Conservation (phyloP, 805 yeast species). For the Candida gorgasii region DNA sequence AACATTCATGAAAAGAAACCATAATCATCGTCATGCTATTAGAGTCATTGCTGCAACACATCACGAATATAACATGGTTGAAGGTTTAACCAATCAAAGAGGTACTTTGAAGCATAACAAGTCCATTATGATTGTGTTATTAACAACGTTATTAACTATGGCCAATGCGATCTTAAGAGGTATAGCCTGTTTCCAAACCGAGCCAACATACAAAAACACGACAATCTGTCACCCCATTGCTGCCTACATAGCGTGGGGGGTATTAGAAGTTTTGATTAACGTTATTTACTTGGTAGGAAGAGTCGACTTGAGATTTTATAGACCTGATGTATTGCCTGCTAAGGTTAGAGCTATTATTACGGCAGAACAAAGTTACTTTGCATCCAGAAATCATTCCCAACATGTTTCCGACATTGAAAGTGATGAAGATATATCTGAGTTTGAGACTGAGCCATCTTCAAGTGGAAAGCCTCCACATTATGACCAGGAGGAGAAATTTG, state of each 20-base stretch:
- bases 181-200: conserved; percentile 23
- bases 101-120: conserved; percentile 51
- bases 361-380: conserved; percentile 41
- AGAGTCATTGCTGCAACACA: conserved; percentile 64
- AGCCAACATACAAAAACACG: conserved; percentile 16
- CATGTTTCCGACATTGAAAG: conserved; percentile 25
- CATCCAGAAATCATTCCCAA: conserved; percentile 18
- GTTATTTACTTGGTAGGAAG: conserved; percentile 60
- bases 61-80: conserved; percentile 37
- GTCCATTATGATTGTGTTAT: conserved; percentile 48
- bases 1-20: conserved; percentile 49
- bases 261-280: conserved; percentile 59
- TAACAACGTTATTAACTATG: conserved; percentile 52
- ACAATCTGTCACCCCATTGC: conserved; percentile 49
- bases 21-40: conserved; percentile 50
- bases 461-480: conserved; percentile 12
- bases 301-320: conserved; percentile 75
- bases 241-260: conserved; percentile 71
- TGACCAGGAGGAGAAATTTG: conserved; percentile 9
- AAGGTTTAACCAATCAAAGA: conserved; percentile 41
- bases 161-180: conserved; percentile 52
- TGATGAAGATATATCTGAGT: conserved; percentile 16
- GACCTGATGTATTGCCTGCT: conserved; percentile 60
- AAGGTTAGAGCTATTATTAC: conserved; percentile 42
- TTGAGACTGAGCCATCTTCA: conserved; percentile 13